These are phyloP conservation scores for Fusarium virguliforme DNA, from an alignment of 2,329 filamentous ascomycete species.

Conservation along the genomic window DNA sequence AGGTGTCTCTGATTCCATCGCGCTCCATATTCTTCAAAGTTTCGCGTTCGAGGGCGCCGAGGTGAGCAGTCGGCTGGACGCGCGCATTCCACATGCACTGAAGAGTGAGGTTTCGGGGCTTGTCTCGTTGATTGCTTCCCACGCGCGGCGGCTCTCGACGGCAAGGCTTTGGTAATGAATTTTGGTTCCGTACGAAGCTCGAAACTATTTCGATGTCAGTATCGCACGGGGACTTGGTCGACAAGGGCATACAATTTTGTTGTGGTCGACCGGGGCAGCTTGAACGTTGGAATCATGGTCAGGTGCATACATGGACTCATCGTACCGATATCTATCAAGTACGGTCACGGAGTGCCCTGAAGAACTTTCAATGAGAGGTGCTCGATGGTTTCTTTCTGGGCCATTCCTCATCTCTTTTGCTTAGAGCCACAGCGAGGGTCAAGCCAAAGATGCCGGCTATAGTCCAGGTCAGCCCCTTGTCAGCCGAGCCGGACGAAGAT, in stretches of 20 bases:
- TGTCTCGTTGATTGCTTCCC: not conserved
- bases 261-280: slow-evolving; percentile 8
- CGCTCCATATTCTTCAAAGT: slow-evolving; percentile 7
- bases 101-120: not conserved
- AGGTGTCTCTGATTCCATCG: slow-evolving; percentile 8
- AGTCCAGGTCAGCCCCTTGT: not conserved
- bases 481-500: not conserved
- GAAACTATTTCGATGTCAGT: not conserved
- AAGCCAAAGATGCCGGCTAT: slow-evolving; percentile 4
- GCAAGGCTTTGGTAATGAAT: slow-evolving; percentile 11
- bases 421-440: not conserved
- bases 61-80: slow-evolving; percentile 4
- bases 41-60: slow-evolving; percentile 6
- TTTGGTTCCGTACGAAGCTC: slow-evolving; percentile 12
- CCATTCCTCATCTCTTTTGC: not conserved
- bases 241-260: slow-evolving; percentile 1
- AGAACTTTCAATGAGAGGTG: not conserved
- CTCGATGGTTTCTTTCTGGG: not conserved
- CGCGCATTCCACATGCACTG: not conserved
- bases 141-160: not conserved
- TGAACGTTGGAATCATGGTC: not conserved
- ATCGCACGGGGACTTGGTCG: not conserved
- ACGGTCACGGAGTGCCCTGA: not conserved
- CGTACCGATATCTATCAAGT: slow-evolving; percentile 2
- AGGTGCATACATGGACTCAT: not conserved